Conservation (phyloP, 176 grass and related monocot species). For the Hordeum vulgare region DNA sequence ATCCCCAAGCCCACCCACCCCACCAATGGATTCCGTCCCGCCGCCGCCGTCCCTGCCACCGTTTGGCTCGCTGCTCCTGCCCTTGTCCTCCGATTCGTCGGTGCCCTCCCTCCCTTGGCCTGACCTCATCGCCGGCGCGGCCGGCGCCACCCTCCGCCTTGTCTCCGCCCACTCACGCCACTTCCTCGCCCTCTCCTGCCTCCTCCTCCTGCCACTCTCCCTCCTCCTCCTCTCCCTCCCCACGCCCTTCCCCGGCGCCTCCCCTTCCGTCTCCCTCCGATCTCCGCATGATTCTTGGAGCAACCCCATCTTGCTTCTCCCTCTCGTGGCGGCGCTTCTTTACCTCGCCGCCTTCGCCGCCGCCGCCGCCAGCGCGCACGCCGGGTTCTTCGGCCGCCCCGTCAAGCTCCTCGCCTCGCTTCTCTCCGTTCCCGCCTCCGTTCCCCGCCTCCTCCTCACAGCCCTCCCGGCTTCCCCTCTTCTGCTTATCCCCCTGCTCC, state of each 20-base stretch:
- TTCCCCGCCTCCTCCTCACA: constrained; percentile 18
- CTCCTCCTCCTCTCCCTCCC: constrained; percentile 28
- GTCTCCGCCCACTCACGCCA: constrained; percentile 28
- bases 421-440: neutral
- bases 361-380: constrained; percentile 8
- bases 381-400: constrained; percentile 34
- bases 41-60: neutral
- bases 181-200: constrained; percentile 33
- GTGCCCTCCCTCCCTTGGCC: constrained; percentile 12
- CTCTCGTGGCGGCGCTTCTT: neutral
- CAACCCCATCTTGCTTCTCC: neutral
- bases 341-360: constrained; percentile 32
- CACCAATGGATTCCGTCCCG: neutral
- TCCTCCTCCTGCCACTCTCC: constrained; percentile 31
- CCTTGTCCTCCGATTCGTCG: neutral
- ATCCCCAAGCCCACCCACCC: neutral
- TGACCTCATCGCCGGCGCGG: constrained; percentile 2
- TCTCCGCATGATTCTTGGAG: neutral
- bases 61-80: neutral
- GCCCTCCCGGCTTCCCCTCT: neutral
- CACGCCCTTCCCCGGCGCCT: neutral
- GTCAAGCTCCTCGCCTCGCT: constrained; percentile 20
- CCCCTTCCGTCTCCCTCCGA: constrained; percentile 1
- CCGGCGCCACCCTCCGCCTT: constrained; percentile 14
- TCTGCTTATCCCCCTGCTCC: constrained; percentile 9